A percentile compares a stretch with the other conserved stretches of the same genome.
These are phyloP conservation scores for Colletotrichum sp. DNA, from an alignment of 2,329 filamentous ascomycete genomes.

Conservation along the genomic window DNA sequence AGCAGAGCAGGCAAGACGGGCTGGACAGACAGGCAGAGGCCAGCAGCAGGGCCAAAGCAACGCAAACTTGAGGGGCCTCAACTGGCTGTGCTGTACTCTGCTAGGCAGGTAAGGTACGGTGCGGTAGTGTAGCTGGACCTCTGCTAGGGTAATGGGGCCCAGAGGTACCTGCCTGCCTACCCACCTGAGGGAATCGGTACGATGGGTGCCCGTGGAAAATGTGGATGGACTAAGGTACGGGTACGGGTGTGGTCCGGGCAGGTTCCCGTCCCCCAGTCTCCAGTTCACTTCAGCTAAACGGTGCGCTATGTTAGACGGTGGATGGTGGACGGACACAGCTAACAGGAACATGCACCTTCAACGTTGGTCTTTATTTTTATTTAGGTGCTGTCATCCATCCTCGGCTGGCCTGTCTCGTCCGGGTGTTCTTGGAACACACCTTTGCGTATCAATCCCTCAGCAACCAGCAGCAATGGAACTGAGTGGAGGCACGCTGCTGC, in stretches of 20 bases:
- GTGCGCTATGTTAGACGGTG: not conserved
- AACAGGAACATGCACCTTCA: not conserved
- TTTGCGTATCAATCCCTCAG: not conserved
- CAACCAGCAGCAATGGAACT: not conserved
- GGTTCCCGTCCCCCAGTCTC: not conserved
- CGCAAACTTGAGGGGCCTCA: not conserved
- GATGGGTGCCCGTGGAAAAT: not conserved
- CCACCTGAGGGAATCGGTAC: not conserved
- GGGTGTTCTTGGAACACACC: not conserved
- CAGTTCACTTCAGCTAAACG: not conserved
- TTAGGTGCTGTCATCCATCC: not conserved
- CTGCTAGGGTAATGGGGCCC: not conserved
- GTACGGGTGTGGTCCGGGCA: not conserved
- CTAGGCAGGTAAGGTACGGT: not conserved
- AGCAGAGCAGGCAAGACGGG: not conserved
- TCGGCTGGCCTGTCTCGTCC: not conserved
- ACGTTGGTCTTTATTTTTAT: not conserved
- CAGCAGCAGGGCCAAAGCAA: not conserved
- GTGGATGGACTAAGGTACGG: not conserved
- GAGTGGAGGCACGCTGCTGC: not conserved
- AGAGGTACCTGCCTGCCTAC: not conserved
- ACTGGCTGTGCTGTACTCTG: not conserved
- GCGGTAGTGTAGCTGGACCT: not conserved
- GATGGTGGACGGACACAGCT: not conserved
- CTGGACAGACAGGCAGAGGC: not conserved